phyloP scores from a whole-genome alignment of 139 green algal species.

The Chlorella sp. region DNA sequence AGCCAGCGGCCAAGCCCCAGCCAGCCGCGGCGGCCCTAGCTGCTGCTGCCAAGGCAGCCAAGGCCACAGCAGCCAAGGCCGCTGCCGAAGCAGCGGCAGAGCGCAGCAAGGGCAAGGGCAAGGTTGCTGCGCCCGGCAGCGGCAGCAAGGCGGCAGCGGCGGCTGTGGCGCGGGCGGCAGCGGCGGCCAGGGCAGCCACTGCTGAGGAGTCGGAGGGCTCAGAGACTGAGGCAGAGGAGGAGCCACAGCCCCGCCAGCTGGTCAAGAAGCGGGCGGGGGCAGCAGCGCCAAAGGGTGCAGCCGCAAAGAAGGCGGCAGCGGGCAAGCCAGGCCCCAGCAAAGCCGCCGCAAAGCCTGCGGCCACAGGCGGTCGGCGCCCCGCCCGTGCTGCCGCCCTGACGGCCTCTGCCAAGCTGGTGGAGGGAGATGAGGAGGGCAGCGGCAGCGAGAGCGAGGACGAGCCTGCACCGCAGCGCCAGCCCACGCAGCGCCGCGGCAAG shows the following conservation, averaged over 20 bases:
- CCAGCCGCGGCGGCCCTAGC: neutral
- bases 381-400: neutral
- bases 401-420: neutral
- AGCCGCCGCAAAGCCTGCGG: neutral
- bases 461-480: neutral
- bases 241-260: neutral
- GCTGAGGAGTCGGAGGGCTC: neutral
- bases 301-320: neutral
- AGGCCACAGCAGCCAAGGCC: neutral
- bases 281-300: neutral
- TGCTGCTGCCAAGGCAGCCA: neutral
- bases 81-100: neutral
- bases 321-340: neutral
- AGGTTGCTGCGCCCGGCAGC: neutral
- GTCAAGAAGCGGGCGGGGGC: neutral
- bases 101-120: conserved; percentile 12
- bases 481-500: neutral
- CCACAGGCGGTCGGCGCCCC: neutral
- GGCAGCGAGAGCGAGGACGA: neutral
- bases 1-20: neutral
- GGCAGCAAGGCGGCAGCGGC: neutral
- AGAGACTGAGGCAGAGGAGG: neutral
- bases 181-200: neutral
- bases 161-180: neutral
- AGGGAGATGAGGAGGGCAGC: neutral